Evolutionary conservation across 2,329 filamentous ascomycete species (phyloP), one percentile per base, ranked within the genome.

Genomic region (Colletotrichum chrysophilum): DNA sequence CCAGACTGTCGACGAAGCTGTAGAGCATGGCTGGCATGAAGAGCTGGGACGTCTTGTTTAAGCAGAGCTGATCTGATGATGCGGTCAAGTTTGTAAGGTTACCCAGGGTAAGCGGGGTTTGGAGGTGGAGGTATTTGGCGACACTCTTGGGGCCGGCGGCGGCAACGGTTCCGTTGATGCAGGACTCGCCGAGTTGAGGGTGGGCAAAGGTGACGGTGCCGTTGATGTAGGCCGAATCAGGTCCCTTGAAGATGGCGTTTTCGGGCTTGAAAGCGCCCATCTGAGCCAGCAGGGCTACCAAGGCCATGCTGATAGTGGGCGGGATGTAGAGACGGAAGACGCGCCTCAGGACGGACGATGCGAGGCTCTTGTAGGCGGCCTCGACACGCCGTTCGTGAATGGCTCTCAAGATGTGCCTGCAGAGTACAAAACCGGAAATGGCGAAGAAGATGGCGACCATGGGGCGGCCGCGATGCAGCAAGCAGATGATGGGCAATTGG

Each of bases 361-460:
- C 82, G 38, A 86, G 83, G 24, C 79, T 81, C 74, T 83, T 80
- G 73, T 85, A 85, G n/a, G 80, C 83, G 24, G 79, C 79, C 18
- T 84, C 83, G 13, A 84, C 73, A 21, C 83, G 81, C 3, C 81
- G 82, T 70, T 85, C 81, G 48, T 85, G 82, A 1, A 86, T 85
- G 7, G 82, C 76, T n/a, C 82, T 77, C 14, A 86, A 71, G 24
- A 86, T 83, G 69, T 86, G 84, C 7, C 84, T 81, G 26, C 82
- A 85, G 38, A 86, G 80, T 30, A 86, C 85, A 66, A 86, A 86
- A n/a, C 85, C 85, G 0, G 85, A 86, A 32, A 86, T 86, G 78
- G 84, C 85, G 66, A 87, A 87, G 80, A 87, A 87, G 52, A 87
- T 85, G 68, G 85, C 83, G 7, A 86, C 85, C 85, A 86, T 86